phyloP scores from a whole-genome alignment of 805 yeast genomes.

The Candida namnaoensis region DNA sequence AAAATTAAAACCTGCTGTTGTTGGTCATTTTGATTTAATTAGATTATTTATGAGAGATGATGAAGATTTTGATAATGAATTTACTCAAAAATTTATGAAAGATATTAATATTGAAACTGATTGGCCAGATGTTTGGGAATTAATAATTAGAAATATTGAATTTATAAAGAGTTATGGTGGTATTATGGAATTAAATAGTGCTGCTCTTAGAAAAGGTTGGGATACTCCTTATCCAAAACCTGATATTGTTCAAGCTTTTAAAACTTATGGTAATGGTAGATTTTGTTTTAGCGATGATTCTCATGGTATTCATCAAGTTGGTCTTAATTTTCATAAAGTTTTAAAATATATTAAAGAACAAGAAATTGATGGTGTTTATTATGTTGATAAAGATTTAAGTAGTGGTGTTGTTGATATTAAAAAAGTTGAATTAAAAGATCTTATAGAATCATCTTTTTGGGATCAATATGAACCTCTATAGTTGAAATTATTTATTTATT shows the following conservation, averaged over 20 bases:
- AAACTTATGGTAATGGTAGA: slow-evolving; percentile 44
- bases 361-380: too few species aligned
- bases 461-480: slow-evolving; percentile 2
- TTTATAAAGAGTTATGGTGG: slow-evolving; percentile 54
- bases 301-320: slow-evolving; percentile 75
- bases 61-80: slow-evolving; percentile 26
- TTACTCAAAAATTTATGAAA: slow-evolving; percentile 27
- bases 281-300: slow-evolving; percentile 91
- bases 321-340: slow-evolving; percentile 61
- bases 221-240: slow-evolving; percentile 69
- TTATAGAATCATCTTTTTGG: slow-evolving; percentile 17
- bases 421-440: slow-evolving; percentile 14
- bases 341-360: slow-evolving; percentile 35
- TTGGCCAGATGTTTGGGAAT: slow-evolving; percentile 64
- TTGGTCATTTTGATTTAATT: slow-evolving; percentile 90
- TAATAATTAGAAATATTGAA: slow-evolving; percentile 50
- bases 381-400: background rate
- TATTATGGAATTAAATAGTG: slow-evolving; percentile 77
- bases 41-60: slow-evolving; percentile 42
- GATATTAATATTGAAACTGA: slow-evolving; percentile 31
- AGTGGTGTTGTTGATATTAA: slow-evolving; percentile 2
- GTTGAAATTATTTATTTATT: too few species aligned
- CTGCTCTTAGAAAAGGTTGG: slow-evolving; percentile 90
- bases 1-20: slow-evolving; percentile 55
- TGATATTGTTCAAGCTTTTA: slow-evolving; percentile 53